A percentile compares a stretch with the other conserved stretches of the same genome.
phyloP scores from a whole-genome alignment of 1,284 basidiomycete genomes.

The Cutaneotrichosporon sp. region DNA sequence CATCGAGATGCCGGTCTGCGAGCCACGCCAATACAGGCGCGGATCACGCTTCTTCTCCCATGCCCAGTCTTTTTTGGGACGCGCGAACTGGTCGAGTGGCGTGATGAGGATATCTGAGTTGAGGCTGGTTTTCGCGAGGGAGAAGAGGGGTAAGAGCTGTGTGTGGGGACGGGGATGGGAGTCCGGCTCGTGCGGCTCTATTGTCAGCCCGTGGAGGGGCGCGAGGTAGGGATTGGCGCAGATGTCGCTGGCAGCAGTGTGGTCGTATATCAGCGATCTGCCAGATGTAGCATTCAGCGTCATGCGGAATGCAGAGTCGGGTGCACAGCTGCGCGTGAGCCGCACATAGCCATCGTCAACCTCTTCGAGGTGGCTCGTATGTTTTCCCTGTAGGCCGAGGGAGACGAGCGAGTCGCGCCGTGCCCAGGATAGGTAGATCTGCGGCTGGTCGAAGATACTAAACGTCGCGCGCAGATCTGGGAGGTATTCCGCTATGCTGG shows the following conservation, averaged over 20 bases:
- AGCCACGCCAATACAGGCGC: conserved; percentile 54
- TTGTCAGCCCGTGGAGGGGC: conserved; percentile 47
- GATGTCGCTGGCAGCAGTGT: conserved; percentile 44
- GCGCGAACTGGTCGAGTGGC: conserved; percentile 56
- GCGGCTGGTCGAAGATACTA: conserved; percentile 56
- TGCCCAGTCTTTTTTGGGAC: conserved; percentile 48
- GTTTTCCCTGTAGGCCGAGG: conserved; percentile 51
- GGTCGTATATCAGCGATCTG: conserved; percentile 48
- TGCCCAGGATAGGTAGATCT: conserved; percentile 54
- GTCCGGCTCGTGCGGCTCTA: conserved; percentile 45
- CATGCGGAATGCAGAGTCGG: conserved; percentile 41
- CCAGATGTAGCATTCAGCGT: conserved; percentile 30
- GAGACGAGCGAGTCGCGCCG: conserved; percentile 51
- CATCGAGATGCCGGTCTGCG: conserved; percentile 55
- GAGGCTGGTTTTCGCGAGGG: conserved; percentile 50
- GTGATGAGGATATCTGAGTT: conserved; percentile 57
- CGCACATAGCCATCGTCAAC: conserved; percentile 40
- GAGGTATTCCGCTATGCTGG: conserved; percentile 45
- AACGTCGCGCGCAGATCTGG: conserved; percentile 54
- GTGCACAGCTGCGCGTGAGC: conserved; percentile 44
- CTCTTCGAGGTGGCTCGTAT: conserved; percentile 29
- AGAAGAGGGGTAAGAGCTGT: conserved; percentile 49
- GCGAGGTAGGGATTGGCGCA: conserved; percentile 53
- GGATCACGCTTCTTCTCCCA: conserved; percentile 54
- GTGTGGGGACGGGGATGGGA: conserved; percentile 51